Conservation (phyloP, 129 eudicot genomes). For the Artemisia annua region DNA sequence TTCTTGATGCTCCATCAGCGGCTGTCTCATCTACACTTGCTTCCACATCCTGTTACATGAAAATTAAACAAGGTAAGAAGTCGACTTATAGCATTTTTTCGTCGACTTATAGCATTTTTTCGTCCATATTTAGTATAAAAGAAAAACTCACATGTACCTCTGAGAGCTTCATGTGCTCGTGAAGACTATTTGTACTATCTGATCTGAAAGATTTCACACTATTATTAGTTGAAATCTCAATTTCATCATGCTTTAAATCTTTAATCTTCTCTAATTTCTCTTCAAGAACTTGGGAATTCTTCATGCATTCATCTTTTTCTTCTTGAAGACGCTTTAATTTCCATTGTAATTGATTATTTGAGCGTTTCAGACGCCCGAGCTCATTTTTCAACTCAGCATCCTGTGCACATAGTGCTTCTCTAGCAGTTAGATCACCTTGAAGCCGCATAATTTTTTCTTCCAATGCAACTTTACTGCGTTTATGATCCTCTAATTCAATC, state of each 20-base stretch:
- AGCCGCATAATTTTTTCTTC: constrained; percentile 73
- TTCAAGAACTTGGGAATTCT: constrained; percentile 48
- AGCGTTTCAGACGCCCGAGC: constrained; percentile 52
- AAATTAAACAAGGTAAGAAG: constrained; percentile 12
- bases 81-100: constrained; percentile 15
- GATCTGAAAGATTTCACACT: constrained; percentile 30
- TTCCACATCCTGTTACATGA: constrained; percentile 31
- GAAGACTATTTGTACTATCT: constrained; percentile 28
- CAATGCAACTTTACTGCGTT: constrained; percentile 45
- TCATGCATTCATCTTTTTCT: constrained; percentile 50
- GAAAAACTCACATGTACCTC: constrained; percentile 37
- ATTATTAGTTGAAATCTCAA: constrained; percentile 22
- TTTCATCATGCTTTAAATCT: constrained; percentile 16
- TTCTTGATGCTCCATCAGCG: constrained; percentile 13
- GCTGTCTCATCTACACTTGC: not conserved
- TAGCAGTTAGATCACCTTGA: constrained; percentile 70
- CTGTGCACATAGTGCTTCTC: constrained; percentile 62
- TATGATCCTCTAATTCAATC: constrained; percentile 48
- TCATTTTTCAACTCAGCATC: constrained; percentile 70
- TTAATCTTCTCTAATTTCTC: constrained; percentile 45
- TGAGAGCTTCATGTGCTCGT: constrained; percentile 30
- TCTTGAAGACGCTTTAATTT: constrained; percentile 57
- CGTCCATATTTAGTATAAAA: not conserved
- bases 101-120: constrained; percentile 13
- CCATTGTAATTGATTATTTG: constrained; percentile 57